phyloP scores from a whole-genome alignment of 2,329 filamentous ascomycete genomes.

The Juglanconis juglandina region DNA sequence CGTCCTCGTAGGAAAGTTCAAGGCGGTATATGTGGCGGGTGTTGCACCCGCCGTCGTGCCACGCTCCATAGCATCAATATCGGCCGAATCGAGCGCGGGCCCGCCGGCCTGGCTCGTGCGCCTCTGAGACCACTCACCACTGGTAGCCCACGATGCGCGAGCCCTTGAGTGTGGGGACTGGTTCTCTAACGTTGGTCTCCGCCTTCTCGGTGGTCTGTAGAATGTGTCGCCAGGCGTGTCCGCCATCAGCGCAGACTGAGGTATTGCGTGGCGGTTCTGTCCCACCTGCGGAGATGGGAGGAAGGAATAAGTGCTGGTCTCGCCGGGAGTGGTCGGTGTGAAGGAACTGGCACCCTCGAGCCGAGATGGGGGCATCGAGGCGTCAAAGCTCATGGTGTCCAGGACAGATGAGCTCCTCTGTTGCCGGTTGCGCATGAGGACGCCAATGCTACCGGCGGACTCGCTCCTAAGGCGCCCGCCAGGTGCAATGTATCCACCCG shows the following conservation, averaged over 20 bases:
- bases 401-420: slow-evolving; percentile 52
- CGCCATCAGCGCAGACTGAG: slow-evolving; percentile 44
- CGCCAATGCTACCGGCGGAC: slow-evolving; percentile 57
- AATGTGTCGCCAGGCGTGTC: slow-evolving; percentile 69
- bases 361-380: slow-evolving; percentile 40
- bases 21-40: slow-evolving; percentile 29
- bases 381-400: slow-evolving; percentile 47
- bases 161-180: slow-evolving; percentile 36
- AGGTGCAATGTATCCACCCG: slow-evolving; percentile 54
- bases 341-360: slow-evolving; percentile 61
- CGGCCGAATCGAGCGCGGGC: slow-evolving; percentile 34
- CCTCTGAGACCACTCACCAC: slow-evolving; percentile 35
- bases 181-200: slow-evolving; percentile 42
- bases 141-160: slow-evolving; percentile 33
- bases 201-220: slow-evolving; percentile 77
- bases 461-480: slow-evolving; percentile 57
- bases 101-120: slow-evolving; percentile 35
- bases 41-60: slow-evolving; percentile 43
- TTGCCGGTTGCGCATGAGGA: slow-evolving; percentile 42
- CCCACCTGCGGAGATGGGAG: slow-evolving; percentile 52
- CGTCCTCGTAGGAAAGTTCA: slow-evolving; percentile 56
- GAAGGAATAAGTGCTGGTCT: slow-evolving; percentile 70
- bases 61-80: slow-evolving; percentile 37
- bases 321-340: slow-evolving; percentile 70
- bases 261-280: slow-evolving; percentile 40